Evolutionary conservation across 2,329 filamentous ascomycete species (phyloP), one percentile per base, ranked within the genome.

Genomic region (Fusarium praegraminearum): DNA sequence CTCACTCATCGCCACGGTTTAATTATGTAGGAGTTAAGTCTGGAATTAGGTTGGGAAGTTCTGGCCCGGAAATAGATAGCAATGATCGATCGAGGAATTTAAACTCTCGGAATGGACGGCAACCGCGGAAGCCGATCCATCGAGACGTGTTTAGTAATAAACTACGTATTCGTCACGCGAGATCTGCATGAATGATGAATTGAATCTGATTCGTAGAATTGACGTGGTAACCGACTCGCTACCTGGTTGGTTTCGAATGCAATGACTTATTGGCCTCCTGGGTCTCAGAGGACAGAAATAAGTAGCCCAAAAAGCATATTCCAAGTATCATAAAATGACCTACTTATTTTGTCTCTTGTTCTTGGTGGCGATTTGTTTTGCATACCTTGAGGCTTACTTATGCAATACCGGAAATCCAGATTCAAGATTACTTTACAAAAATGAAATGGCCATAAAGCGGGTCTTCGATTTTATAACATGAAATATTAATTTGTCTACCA

Each of bases 61-160:
- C 6, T 35, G 30, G 44, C 13, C 30, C 13, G 40, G 45, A 26
- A 22, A 16, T 28, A 15, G 20, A 20, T 16, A 30, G 11, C 11
- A 18, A 18, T 28, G n/a, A 35, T 16, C 18, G 51, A 45, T 24
- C 49, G 30, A 44, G 43, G 30, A 59, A 54, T 63, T 70, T 71
- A 62, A 55, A 51, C 30, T 58, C 54, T 62, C 60, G 56, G 69
- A 32, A 50, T 36, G 13, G 35, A 47, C 56, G 64, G 64, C 64
- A 18, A 40, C 67, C 57, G 62, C 53, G 63, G 67, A 70, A 26
- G 30, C 67, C 67, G 62, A 24, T 54, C 43, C 43, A 38, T 40
- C 15, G n/a, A 30, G 18, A 26, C 22, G 13, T 44, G 57, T 41
- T 65, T 65, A 65, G 60, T 65, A 43, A 65, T 66, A 24, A 15